Base-by-base conservation (phyloP, 1,284 basidiomycete species). In the Flammula alnicola region DNA sequence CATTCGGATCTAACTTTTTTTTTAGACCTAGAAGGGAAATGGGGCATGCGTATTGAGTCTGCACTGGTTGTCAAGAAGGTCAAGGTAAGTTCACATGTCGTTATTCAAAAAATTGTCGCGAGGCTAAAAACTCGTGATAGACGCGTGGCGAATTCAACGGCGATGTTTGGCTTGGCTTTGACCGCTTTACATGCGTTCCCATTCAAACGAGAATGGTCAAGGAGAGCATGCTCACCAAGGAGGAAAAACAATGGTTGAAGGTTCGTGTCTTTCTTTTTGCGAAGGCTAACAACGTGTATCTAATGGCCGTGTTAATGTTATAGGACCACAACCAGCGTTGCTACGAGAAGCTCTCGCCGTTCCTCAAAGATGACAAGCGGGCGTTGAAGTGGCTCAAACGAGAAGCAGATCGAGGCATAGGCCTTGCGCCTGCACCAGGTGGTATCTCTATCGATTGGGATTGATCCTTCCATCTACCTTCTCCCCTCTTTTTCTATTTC, bases 131-230 rank as follows among this genome's bases (percentile, higher is more conserved):
- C 42, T 39, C 35, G 25, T 47, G 12, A 35, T 46, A 90, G 81
- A 90, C 86, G 10, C 83, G 79, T 69, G 77, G 83, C 62, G 79
- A 86, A 58, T 90, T 85, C 69, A 88, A 83, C 51, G 85, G 84
- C 19, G 78, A 84, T 58, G 71, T 82, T 32, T 96, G 90, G 88
- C 80, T 95, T 19, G 86, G 85, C 4, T 96, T 95, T 64, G 92
- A 95, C 69, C 85, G 90, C 9, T 74, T 96, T 55, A 95, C 95
- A 2, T 88, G 87, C 66, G 93, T 95, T 4, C 96, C 97, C 0
- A 97, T 99, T 63, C 91, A 96, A 72, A 92, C 91, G 2, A 83
- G 84, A 58, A 88, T 99, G 80, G 85, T 98, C 47, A 91, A 95
- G 63, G 84, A 88, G 48, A 75, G 70, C 32, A 83, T 98, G 79